These are phyloP conservation scores for Neohortaea acidophila DNA, from an alignment of 495 filamentous ascomycete genomes.

Conservation along the genomic window DNA sequence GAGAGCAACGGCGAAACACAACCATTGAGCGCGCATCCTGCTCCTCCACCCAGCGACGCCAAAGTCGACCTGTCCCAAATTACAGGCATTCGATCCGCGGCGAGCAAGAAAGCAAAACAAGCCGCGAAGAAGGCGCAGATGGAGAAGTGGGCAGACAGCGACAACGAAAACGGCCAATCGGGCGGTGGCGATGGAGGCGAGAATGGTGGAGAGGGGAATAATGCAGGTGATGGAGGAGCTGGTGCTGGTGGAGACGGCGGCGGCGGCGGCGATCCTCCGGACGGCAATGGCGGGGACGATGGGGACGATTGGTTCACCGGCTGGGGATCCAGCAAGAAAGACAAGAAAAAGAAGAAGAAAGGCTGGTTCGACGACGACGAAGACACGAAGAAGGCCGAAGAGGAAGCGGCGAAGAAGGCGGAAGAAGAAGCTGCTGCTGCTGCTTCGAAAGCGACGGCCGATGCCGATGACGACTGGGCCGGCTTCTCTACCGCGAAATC, in stretches of 20 bases:
- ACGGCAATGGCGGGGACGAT: slow-evolving; percentile 23
- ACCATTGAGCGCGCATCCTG: not conserved
- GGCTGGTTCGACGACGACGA: slow-evolving; percentile 10
- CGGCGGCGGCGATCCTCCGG: slow-evolving; percentile 20
- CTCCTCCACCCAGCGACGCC: not conserved
- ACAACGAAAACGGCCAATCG: slow-evolving; percentile 30
- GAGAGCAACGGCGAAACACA: not conserved
- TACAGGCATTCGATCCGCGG: slow-evolving; percentile 14
- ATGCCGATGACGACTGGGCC: slow-evolving; percentile 27
- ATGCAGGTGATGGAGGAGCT: slow-evolving; percentile 18
- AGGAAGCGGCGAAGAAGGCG: slow-evolving; percentile 26
- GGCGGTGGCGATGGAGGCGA: slow-evolving; percentile 18
- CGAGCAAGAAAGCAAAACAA: slow-evolving; percentile 24
- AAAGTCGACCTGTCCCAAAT: slow-evolving; percentile 9
- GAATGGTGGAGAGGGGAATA: slow-evolving; percentile 19
- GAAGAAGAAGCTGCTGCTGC: slow-evolving; percentile 15
- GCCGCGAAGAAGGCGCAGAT: slow-evolving; percentile 11
- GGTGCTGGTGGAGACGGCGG: slow-evolving; percentile 21
- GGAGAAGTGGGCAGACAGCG: slow-evolving; percentile 22
- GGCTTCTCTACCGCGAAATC: slow-evolving; percentile 18
- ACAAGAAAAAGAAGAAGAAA: slow-evolving; percentile 21
- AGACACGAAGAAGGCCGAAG: slow-evolving; percentile 21
- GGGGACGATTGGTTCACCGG: slow-evolving; percentile 28
- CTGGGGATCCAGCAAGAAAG: slow-evolving; percentile 18
- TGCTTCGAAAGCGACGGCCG: slow-evolving; percentile 5